Conservation (phyloP, 2,329 filamentous ascomycete genomes). For the Neophaeococcomyces aloes region DNA sequence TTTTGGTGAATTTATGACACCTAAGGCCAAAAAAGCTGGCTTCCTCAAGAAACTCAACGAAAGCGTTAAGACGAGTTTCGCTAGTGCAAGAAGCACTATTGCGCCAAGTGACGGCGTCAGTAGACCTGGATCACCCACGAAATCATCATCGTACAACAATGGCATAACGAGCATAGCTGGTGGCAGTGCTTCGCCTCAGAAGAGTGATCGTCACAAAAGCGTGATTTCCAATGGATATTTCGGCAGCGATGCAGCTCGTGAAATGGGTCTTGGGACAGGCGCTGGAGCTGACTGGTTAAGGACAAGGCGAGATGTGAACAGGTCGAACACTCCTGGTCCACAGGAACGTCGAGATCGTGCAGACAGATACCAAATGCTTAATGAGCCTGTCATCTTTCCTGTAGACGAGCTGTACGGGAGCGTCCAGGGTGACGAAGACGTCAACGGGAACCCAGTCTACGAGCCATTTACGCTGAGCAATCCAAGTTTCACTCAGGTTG, state of each 20-base stretch:
- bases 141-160: slow-evolving; percentile 36
- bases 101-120: slow-evolving; percentile 38
- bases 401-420: slow-evolving; percentile 79
- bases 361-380: slow-evolving; percentile 90
- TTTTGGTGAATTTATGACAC: slow-evolving; percentile 65
- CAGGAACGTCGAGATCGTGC: slow-evolving; percentile 76
- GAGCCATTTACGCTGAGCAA: slow-evolving; percentile 56
- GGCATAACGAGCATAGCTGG: slow-evolving; percentile 47
- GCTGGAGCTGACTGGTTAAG: slow-evolving; percentile 78
- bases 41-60: slow-evolving; percentile 96
- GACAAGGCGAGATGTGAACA: slow-evolving; percentile 86
- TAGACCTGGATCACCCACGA: slow-evolving; percentile 38
- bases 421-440: slow-evolving; percentile 80
- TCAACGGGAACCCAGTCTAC: slow-evolving; percentile 70
- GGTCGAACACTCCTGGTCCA: slow-evolving; percentile 82
- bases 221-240: slow-evolving; percentile 26
- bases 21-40: slow-evolving; percentile 70
- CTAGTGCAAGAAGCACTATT: slow-evolving; percentile 77
- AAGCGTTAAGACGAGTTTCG: slow-evolving; percentile 85
- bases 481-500: slow-evolving; percentile 75
- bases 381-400: slow-evolving; percentile 76
- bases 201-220: slow-evolving; percentile 14
- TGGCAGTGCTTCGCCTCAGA: slow-evolving; percentile 25
- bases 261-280: slow-evolving; percentile 55
- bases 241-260: slow-evolving; percentile 48